Percentiles rank a stretch among this genome's conserved stretches.
These are phyloP conservation scores for Fusarium scirpi DNA, from an alignment of 2,329 filamentous ascomycete genomes.

Conservation along the genomic window DNA sequence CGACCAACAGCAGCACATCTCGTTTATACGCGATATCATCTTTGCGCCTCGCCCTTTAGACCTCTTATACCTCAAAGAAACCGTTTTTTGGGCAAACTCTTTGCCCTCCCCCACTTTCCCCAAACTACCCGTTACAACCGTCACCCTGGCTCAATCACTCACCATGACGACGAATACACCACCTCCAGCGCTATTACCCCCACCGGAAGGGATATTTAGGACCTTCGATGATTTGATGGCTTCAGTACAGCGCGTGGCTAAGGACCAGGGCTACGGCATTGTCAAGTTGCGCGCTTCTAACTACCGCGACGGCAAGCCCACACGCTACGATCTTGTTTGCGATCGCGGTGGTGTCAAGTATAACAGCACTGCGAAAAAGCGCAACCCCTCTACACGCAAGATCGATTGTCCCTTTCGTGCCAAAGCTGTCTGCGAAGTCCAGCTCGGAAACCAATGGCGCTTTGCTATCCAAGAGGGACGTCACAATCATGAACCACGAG, in stretches of 20 bases:
- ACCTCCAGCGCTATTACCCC: slow-evolving; percentile 63
- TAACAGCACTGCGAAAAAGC: slow-evolving; percentile 73
- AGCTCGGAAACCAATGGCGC: slow-evolving; percentile 73
- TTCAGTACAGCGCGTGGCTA: slow-evolving; percentile 69
- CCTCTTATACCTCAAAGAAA: slow-evolving; percentile 20
- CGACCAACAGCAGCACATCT: slow-evolving; percentile 42
- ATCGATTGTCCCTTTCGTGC: slow-evolving; percentile 73
- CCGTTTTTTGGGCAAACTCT: slow-evolving; percentile 23
- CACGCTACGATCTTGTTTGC: slow-evolving; percentile 72
- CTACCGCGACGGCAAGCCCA: slow-evolving; percentile 72
- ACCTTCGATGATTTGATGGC: slow-evolving; percentile 70
- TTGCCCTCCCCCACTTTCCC: slow-evolving; percentile 43
- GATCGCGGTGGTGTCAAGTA: slow-evolving; percentile 74
- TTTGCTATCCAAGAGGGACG: slow-evolving; percentile 70
- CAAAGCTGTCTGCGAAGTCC: slow-evolving; percentile 73
- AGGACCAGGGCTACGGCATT: slow-evolving; percentile 72
- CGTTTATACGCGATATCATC: slow-evolving; percentile 37
- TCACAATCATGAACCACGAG: slow-evolving; percentile 71
- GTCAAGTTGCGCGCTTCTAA: slow-evolving; percentile 73
- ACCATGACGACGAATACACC: slow-evolving; percentile 62
- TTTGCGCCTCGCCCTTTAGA: slow-evolving; percentile 21
- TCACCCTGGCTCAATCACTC: slow-evolving; percentile 52
- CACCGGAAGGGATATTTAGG: slow-evolving; percentile 70
- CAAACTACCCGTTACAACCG: slow-evolving; percentile 47
- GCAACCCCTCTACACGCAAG: slow-evolving; percentile 72